Percentiles rank a stretch among this genome's conserved stretches.
Conservation (phyloP, 2,329 filamentous ascomycete genomes). For the Leptographium wingfieldii region DNA sequence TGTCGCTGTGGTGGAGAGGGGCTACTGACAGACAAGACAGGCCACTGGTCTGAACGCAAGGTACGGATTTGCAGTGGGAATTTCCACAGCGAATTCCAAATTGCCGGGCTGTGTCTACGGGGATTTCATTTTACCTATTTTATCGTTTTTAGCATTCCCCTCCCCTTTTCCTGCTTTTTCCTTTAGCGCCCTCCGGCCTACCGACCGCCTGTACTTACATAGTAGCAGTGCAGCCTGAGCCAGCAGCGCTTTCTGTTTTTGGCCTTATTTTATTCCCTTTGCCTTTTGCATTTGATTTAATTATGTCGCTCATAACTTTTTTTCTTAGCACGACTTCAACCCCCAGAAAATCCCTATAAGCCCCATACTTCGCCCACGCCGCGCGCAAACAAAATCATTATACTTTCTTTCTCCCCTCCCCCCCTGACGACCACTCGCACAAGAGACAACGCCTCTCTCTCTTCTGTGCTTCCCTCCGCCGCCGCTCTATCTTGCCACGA, state of each 20-base stretch:
- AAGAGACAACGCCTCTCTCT: not conserved
- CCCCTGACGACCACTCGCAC: not conserved
- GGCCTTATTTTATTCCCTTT: not conserved
- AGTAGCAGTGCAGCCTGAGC: not conserved
- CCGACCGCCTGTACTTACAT: not conserved
- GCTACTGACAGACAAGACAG: no score
- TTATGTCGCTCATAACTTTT: constrained; percentile 1
- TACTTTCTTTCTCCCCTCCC: not conserved
- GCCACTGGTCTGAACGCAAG: no score
- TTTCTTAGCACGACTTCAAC: not conserved
- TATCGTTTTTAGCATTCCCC: not conserved
- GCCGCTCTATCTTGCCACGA: not conserved
- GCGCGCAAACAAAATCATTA: not conserved
- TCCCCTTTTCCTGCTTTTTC: not conserved
- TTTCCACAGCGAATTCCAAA: not conserved
- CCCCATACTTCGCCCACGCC: constrained; percentile 7
- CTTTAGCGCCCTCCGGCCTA: constrained; percentile 5
- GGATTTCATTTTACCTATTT: not conserved
- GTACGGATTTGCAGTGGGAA: no score
- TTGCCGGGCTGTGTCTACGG: not conserved
- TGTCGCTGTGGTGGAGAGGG: no score
- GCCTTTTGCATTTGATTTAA: not conserved
- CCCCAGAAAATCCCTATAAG: constrained; percentile 8
- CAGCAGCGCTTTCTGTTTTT: not conserved
- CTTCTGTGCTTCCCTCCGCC: not conserved